Evolutionary conservation across 805 yeast species (phyloP).

Genomic region (Ogataea trehalophila): DNA sequence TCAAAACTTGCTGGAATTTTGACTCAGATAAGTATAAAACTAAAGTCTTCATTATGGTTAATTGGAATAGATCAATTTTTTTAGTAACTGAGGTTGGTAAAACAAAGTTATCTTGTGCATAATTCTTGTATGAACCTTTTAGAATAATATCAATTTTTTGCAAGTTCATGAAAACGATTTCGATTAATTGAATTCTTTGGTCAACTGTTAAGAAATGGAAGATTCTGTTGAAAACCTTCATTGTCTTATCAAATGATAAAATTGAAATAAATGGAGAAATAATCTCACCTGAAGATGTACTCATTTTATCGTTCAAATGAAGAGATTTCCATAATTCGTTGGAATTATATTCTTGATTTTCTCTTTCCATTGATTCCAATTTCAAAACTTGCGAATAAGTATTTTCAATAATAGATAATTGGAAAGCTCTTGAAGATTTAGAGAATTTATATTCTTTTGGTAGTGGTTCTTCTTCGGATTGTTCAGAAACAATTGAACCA

Average conservation of each 20-base stretch:
- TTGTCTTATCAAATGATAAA: constrained; percentile 79
- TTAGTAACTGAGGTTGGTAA: constrained; percentile 51
- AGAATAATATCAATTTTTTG: constrained; percentile 74
- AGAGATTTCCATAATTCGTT: constrained; percentile 70
- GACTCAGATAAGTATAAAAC: constrained; percentile 82
- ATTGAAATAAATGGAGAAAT: constrained; percentile 80
- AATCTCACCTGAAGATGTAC: constrained; percentile 44
- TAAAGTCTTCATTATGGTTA: constrained; percentile 76
- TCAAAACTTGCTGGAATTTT: constrained; percentile 72
- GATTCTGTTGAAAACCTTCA: constrained; percentile 82
- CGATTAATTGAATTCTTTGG: constrained; percentile 71
- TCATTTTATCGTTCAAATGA: constrained; percentile 60
- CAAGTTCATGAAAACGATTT: constrained; percentile 73
- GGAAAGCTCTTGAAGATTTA: constrained; percentile 42
- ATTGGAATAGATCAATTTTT: constrained; percentile 72
- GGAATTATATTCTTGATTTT: constrained; percentile 42
- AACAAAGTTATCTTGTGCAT: constrained; percentile 35
- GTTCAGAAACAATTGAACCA: constrained; percentile 4
- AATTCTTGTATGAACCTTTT: constrained; percentile 73
- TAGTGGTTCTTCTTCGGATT: constrained; percentile 17
- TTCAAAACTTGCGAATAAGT: constrained; percentile 73
- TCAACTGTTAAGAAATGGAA: constrained; percentile 76
- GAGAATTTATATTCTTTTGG: constrained; percentile 31
- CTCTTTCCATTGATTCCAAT: constrained; percentile 71
- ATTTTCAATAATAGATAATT: constrained; percentile 68